Conservation (phyloP, 257 asterid species). For the Ligustrum vulgare region DNA sequence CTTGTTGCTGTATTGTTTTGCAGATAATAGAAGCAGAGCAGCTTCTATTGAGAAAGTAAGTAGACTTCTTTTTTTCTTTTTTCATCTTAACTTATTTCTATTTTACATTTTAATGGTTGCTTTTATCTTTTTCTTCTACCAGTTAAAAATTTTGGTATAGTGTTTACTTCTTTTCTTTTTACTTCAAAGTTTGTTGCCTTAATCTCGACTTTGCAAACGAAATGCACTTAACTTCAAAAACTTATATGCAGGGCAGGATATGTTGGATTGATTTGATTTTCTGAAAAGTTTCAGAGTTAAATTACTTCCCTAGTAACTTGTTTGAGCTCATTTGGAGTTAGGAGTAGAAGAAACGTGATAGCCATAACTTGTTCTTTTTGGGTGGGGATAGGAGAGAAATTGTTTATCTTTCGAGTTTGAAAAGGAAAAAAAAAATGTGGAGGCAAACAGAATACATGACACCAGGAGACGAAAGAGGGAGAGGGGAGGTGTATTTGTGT, state of each 20-base stretch:
- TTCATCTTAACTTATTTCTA: not conserved
- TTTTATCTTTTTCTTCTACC: not conserved
- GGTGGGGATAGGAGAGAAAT: not conserved
- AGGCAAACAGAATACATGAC: not conserved
- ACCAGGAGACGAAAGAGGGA: not conserved
- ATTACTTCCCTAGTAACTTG: not conserved
- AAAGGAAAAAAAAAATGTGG: not conserved
- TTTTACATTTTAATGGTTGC: not conserved
- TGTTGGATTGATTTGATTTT: not conserved
- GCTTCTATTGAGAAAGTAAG: conserved; percentile 87
- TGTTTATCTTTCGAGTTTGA: no score
- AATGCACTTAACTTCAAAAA: not conserved
- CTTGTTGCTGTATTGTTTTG: conserved; percentile 14
- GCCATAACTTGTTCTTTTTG: not conserved
- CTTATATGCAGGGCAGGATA: not conserved
- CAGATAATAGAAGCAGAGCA: conserved; percentile 86
- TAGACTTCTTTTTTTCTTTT: conserved; percentile 17
- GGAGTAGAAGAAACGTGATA: not conserved
- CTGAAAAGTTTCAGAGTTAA: not conserved
- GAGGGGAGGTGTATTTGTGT: not conserved
- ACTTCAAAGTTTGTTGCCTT: not conserved
- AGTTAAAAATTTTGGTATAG: not conserved
- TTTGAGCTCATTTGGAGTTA: not conserved
- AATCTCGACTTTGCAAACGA: not conserved
- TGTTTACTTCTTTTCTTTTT: not conserved